Evolutionary conservation across 345 rosid species (phyloP), one percentile per base, ranked within the genome.

Genomic region (Citrus hindsii): DNA sequence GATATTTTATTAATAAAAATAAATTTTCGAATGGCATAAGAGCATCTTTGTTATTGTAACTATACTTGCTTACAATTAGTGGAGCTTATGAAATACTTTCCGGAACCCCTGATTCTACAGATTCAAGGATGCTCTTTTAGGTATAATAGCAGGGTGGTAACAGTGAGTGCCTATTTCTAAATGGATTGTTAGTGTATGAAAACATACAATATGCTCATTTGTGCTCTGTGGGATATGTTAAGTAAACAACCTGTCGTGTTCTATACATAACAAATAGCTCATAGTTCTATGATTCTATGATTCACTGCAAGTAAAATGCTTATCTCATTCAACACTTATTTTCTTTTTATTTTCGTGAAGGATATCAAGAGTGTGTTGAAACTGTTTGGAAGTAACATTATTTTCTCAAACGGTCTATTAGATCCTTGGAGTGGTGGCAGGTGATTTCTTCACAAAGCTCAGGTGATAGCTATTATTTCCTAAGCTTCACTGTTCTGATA

Each of bases 371-470:
- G 90, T 69, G 85, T 75, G 33, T 77, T 95, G 89, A 89, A 87
- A 84, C 66, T 42, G 27, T 95, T 92, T 67, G 98, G 97, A 78
- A 92, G 98, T 82, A 93, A 93, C 89, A 95, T 95, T 71, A 95
- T 95, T 69, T 93, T 95, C 90, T 93, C 98, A 66, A 95, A 90
- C 61, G 99, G 99, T 79, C 86, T 92, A 28, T 87, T 92, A 82
- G 97, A 95, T 92, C 99, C 99, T 51, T 95, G 98, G 96, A 95
- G 99, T 85, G 98, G 99, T 83, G 90, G 93, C 86, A 80, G 98
- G 99, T 95, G 77, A 82, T 74, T 65, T 71, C 67, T 76, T 55
- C 19, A 56, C 51, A 73, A 27, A 55, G 66, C 60, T 73, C 74
- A 68, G 61, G 48, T 42, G 24, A 58, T 53, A 9, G 37, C 25